A percentile compares a stretch with the other conserved stretches of the same genome.
Evolutionary conservation across 345 rosid genomes (phyloP).

Genomic region (Eucalyptus marginata): DNA sequence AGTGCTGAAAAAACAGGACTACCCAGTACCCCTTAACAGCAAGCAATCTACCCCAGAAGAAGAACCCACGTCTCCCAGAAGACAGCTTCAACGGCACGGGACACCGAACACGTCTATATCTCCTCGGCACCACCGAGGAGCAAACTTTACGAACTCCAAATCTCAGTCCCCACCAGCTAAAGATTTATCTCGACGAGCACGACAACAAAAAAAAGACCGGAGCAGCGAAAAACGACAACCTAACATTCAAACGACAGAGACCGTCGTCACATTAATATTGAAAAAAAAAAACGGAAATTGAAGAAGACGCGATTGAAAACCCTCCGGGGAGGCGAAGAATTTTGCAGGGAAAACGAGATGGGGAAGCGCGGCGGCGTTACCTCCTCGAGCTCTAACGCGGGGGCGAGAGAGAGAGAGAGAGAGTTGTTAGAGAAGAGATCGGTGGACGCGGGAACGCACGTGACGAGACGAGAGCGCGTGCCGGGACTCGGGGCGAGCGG

Average conservation of each 20-base stretch:
- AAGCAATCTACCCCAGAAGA: background rate
- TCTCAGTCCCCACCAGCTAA: background rate
- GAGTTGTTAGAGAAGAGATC: background rate
- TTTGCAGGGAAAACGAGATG: background rate
- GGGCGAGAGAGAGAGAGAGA: background rate
- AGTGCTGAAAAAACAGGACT: background rate
- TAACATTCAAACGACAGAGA: background rate
- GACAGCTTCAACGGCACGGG: background rate
- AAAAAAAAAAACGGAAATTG: background rate
- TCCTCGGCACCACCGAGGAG: background rate
- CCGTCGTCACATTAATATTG: background rate
- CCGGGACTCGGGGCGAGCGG: background rate
- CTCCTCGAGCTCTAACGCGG: background rate
- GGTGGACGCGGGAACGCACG: background rate
- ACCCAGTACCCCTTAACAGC: background rate
- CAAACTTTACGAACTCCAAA: background rate
- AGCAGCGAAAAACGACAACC: background rate
- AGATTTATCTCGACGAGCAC: background rate
- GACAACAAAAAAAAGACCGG: accelerated
- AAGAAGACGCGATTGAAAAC: background rate
- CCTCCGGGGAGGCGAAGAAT: background rate
- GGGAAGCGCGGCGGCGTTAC: background rate
- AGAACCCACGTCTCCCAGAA: background rate
- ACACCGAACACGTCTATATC: background rate
- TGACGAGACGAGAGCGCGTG: background rate